Conservation (phyloP, 2,329 filamentous ascomycete species). For the Didymella glomerata region DNA sequence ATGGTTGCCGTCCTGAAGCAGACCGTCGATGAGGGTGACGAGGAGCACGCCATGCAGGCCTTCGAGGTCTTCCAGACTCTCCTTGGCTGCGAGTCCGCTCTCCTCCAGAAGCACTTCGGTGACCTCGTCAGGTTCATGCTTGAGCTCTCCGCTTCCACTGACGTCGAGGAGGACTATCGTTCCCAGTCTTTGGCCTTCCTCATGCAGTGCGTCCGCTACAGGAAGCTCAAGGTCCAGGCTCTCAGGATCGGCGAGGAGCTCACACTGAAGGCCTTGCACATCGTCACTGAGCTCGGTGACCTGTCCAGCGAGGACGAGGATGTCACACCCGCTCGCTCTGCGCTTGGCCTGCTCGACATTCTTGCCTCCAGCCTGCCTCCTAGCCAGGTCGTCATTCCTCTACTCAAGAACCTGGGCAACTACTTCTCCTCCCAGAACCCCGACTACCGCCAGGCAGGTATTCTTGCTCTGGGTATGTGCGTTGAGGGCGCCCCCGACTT, state of each 20-base stretch:
- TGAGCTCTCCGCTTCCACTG: slow-evolving; percentile 78
- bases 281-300: slow-evolving; percentile 87
- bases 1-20: slow-evolving; percentile 92
- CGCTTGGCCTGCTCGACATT: slow-evolving; percentile 86
- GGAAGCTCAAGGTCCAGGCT: slow-evolving; percentile 93
- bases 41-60: slow-evolving; percentile 86
- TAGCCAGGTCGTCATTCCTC: slow-evolving; percentile 90
- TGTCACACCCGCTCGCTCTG: slow-evolving; percentile 82
- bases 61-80: slow-evolving; percentile 98
- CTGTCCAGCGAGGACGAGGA: slow-evolving; percentile 79
- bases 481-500: slow-evolving; percentile 98
- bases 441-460: slow-evolving; percentile 86
- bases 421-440: slow-evolving; percentile 80
- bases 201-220: slow-evolving; percentile 88
- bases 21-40: slow-evolving; percentile 79
- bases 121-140: slow-evolving; percentile 95
- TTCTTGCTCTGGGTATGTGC: slow-evolving; percentile 89
- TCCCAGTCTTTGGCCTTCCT: slow-evolving; percentile 93
- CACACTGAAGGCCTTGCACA: slow-evolving; percentile 85
- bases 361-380: slow-evolving; percentile 88
- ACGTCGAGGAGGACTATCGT: slow-evolving; percentile 83
- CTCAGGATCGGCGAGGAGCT: slow-evolving; percentile 87
- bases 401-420: slow-evolving; percentile 83
- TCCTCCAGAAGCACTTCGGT: slow-evolving; percentile 85
- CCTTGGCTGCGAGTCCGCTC: slow-evolving; percentile 84